Conservation (phyloP, 2,329 filamentous ascomycete species). For the Septoria petroselini region DNA sequence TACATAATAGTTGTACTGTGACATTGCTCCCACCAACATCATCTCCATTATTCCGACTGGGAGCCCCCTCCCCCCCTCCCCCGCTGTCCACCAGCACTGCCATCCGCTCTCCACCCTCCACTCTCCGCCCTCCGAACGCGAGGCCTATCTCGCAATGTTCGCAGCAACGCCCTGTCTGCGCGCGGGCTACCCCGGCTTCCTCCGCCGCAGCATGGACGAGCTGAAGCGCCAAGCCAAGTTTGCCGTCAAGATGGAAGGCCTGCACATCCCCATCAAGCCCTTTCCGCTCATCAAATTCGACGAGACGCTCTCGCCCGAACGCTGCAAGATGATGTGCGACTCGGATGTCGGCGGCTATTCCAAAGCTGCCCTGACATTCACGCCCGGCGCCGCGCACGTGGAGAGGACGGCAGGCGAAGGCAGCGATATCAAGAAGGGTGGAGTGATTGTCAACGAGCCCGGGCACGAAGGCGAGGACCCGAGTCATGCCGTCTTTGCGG, state of each 20-base stretch:
- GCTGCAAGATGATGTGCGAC: constrained; percentile 78
- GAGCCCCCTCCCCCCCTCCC: too few species aligned
- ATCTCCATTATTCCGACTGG: too few species aligned
- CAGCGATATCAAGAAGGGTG: constrained; percentile 18
- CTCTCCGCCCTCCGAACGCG: too few species aligned
- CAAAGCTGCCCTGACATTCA: constrained; percentile 65
- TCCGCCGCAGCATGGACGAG: constrained; percentile 58
- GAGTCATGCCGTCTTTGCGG: constrained; percentile 77
- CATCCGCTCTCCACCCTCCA: too few species aligned
- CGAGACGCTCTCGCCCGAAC: constrained; percentile 42
- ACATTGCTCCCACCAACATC: too few species aligned
- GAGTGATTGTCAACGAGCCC: constrained; percentile 10
- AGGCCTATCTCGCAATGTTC: too few species aligned
- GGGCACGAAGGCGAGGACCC: constrained; percentile 46
- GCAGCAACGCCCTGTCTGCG: constrained; percentile 25
- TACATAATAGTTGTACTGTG: too few species aligned
- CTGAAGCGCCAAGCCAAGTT: constrained; percentile 55
- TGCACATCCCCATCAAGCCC: constrained; percentile 63
- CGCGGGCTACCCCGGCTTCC: constrained; percentile 48
- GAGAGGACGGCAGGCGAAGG: constrained; percentile 19
- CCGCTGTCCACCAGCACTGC: not conserved
- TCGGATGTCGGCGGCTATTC: constrained; percentile 81
- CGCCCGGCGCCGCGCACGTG: constrained; percentile 25
- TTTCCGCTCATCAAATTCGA: constrained; percentile 65
- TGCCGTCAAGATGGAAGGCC: constrained; percentile 65